Evolutionary conservation across 257 asterid genomes (phyloP).

Genomic region (Solanum appendiculatum): DNA sequence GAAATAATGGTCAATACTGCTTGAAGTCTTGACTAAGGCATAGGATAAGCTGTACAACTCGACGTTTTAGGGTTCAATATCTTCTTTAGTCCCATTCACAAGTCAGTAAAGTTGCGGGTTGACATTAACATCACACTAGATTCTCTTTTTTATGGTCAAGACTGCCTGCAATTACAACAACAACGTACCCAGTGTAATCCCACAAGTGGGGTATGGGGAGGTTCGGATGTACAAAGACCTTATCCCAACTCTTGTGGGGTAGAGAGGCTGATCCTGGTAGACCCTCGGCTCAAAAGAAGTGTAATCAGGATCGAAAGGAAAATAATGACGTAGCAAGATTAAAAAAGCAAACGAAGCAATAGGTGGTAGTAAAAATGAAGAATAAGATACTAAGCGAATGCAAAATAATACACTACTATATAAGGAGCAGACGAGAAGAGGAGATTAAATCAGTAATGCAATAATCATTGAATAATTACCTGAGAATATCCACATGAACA

Average conservation of each 20-base stretch:
- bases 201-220: background rate
- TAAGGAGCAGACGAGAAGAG: background rate
- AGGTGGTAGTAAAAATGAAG: background rate
- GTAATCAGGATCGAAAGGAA: background rate
- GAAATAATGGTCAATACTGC: background rate
- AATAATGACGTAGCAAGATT: background rate
- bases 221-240: background rate
- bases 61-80: background rate
- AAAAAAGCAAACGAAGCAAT: background rate
- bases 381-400: background rate
- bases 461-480: slow-evolving; percentile 24
- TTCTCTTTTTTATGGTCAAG: background rate
- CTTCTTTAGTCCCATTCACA: background rate
- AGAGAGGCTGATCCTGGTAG: background rate
- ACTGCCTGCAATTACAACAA: background rate
- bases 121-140: background rate
- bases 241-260: background rate
- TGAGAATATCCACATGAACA: slow-evolving; percentile 71
- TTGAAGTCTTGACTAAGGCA: background rate
- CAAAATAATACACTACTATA: background rate
- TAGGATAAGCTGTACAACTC: background rate
- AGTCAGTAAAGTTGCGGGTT: background rate
- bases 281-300: background rate
- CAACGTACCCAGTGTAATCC: background rate
- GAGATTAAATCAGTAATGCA: background rate